Conservation (phyloP, 495 filamentous ascomycete genomes). For the Wilcoxina mikolae region DNA sequence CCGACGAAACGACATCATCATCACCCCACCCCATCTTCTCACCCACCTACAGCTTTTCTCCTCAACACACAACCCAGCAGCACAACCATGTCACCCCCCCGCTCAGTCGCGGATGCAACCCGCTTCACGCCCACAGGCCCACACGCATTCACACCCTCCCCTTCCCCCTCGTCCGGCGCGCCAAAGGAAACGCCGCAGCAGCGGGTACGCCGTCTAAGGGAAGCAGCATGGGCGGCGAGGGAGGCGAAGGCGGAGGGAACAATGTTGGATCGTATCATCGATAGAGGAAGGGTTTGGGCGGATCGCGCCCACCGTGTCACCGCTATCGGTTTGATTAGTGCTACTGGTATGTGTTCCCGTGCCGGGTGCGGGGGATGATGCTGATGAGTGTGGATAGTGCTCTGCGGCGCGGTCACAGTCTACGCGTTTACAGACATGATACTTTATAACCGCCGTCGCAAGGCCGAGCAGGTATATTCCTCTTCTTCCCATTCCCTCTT, state of each 20-base stretch:
- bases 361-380: background rate
- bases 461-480: slow-evolving; percentile 13
- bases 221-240: slow-evolving; percentile 56
- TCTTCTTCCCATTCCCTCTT: background rate
- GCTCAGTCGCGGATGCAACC: slow-evolving; percentile 83
- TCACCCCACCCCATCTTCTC: no score
- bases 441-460: slow-evolving; percentile 61
- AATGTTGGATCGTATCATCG: slow-evolving; percentile 51
- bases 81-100: slow-evolving; percentile 31
- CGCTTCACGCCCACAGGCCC: slow-evolving; percentile 87
- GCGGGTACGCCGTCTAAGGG: slow-evolving; percentile 74
- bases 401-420: slow-evolving; percentile 56
- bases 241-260: slow-evolving; percentile 43
- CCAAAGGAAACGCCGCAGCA: slow-evolving; percentile 67
- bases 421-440: slow-evolving; percentile 80
- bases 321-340: slow-evolving; percentile 56
- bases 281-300: slow-evolving; percentile 54
- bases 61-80: background rate
- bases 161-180: slow-evolving; percentile 32
- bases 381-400: slow-evolving; percentile 35
- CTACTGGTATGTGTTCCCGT: slow-evolving; percentile 48
- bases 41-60: background rate
- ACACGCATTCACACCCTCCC: slow-evolving; percentile 50
- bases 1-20: background rate
- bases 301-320: slow-evolving; percentile 71